Base-by-base conservation (phyloP, 768 basidiomycete species). In the Trametes villosa region DNA sequence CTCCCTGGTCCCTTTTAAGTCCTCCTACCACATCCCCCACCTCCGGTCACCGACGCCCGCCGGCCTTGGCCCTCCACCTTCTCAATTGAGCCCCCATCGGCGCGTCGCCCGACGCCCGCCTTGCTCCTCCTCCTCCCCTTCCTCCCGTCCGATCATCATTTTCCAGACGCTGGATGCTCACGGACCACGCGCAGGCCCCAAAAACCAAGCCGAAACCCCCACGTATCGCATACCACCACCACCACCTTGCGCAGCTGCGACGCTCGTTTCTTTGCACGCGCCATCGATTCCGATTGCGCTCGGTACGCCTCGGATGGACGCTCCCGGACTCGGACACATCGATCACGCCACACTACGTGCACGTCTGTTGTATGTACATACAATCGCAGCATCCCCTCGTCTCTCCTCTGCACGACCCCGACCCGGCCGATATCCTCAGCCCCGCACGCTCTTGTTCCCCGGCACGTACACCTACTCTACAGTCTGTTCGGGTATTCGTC, bases 401-500 rank as follows among this genome's bases (percentile, higher is more conserved):
- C 36, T 8, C 17, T 20, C 15, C 13, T 11, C 20, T 30, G 12
- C 22, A 15, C 45, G 22, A n/a, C 54, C 24, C 5, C 34, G 18
- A 29, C 33, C 13, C 46, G 45, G 9, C 18, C 44, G 24, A 48
- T 26, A 15, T 11, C 29, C 29, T 18, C n/a, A 20, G 7, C 5
- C 45, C 55, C 54, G 41, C 15, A 7, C 27, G 27, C n/a, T 11
- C 20, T 22, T 7, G 34, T 26, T 20, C 17, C 7, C 29, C 24
- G 18, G 17, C 38, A 36, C 44, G 34, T 48, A 57, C 50, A 62
- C 40, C 26, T 63, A 63, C 48, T 38, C 40, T 63, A 63, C 57
- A 55, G 57, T 63, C 57, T 63, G 62, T 50, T 42, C 53, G 62
- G 62, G 62, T 63, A 63, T 44, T 63, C 57, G 57, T 59, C 57